Percentiles rank a stretch among this genome's conserved stretches.
Evolutionary conservation across 176 grass and related monocot species (phyloP).

Genomic region (Oryza nivara): DNA sequence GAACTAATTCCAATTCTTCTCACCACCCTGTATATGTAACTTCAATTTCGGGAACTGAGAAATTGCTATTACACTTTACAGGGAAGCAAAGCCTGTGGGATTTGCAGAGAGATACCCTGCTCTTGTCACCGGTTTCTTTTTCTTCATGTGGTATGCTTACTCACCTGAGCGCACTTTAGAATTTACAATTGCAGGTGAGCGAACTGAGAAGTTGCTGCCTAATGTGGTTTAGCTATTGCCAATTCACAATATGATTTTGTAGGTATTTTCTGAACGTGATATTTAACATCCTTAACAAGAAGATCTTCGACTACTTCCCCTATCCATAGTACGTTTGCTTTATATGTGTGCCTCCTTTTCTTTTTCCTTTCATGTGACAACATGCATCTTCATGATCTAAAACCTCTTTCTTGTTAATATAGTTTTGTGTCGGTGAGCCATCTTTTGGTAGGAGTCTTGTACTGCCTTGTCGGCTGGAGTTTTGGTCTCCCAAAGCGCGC

Average conservation of each 20-base stretch:
- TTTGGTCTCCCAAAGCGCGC: slow-evolving; percentile 78
- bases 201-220: not conserved
- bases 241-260: slow-evolving; percentile 29
- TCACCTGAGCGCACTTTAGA: slow-evolving; percentile 7
- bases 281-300: slow-evolving; percentile 99
- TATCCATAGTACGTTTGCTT: slow-evolving; percentile 79
- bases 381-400: slow-evolving; percentile 8
- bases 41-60: not conserved
- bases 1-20: not conserved
- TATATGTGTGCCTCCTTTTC: not conserved
- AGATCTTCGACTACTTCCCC: slow-evolving; percentile 97
- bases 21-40: not conserved
- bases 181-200: not conserved
- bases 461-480: slow-evolving; percentile 83
- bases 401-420: slow-evolving; percentile 12
- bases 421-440: slow-evolving; percentile 94
- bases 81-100: slow-evolving; percentile 58
- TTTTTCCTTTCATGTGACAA: slow-evolving; percentile 1
- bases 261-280: slow-evolving; percentile 99
- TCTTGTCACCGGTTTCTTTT: slow-evolving; percentile 96
- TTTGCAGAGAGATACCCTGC: slow-evolving; percentile 69
- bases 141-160: slow-evolving; percentile 84
- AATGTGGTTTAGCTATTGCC: slow-evolving; percentile 12
- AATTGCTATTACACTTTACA: slow-evolving; percentile 27
- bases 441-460: slow-evolving; percentile 75